Percentiles rank a stretch among this genome's conserved stretches.
phyloP scores from a whole-genome alignment of 2,329 filamentous ascomycete species.

The Phyllosticta citrichinensis region DNA sequence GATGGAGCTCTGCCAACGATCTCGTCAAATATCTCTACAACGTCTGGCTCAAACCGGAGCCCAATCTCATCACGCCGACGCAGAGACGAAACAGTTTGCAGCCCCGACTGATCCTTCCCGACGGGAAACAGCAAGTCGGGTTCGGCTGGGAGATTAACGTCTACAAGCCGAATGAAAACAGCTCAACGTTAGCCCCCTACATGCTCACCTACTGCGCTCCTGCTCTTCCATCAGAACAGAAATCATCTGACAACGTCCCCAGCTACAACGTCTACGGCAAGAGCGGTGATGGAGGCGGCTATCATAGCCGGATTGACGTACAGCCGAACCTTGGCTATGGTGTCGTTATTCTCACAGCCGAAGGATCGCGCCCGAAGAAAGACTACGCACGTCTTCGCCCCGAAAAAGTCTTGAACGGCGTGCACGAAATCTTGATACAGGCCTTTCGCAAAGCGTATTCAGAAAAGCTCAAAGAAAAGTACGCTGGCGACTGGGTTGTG shows the following conservation, averaged over 20 bases:
- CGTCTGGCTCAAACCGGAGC: constrained; percentile 18
- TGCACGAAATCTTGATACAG: constrained; percentile 19
- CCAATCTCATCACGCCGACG: constrained; percentile 17
- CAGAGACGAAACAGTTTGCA: constrained; percentile 19
- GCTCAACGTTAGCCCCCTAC: background rate
- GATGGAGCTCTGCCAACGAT: constrained; percentile 24
- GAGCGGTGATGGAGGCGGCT: constrained; percentile 24
- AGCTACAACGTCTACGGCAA: constrained; percentile 21
- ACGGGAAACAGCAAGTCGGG: constrained; percentile 21
- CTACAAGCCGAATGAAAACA: constrained; percentile 9
- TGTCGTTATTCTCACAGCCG: constrained; percentile 15
- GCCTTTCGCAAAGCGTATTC: constrained; percentile 18
- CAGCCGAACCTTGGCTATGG: constrained; percentile 24
- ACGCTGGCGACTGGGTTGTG: constrained; percentile 17
- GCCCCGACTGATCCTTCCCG: constrained; percentile 16
- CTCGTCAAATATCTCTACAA: constrained; percentile 18
- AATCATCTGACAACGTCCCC: constrained; percentile 3
- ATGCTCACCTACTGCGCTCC: background rate
- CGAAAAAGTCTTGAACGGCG: constrained; percentile 11
- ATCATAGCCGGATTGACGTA: constrained; percentile 22
- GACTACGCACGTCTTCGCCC: constrained; percentile 16
- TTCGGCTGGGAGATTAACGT: constrained; percentile 22
- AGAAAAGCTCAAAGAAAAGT: constrained; percentile 12
- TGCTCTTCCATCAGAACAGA: background rate
- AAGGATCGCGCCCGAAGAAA: background rate